Evolutionary conservation across 441 rosid species (phyloP), one percentile per base, ranked within the genome.

Genomic region (Hura crepitans): DNA sequence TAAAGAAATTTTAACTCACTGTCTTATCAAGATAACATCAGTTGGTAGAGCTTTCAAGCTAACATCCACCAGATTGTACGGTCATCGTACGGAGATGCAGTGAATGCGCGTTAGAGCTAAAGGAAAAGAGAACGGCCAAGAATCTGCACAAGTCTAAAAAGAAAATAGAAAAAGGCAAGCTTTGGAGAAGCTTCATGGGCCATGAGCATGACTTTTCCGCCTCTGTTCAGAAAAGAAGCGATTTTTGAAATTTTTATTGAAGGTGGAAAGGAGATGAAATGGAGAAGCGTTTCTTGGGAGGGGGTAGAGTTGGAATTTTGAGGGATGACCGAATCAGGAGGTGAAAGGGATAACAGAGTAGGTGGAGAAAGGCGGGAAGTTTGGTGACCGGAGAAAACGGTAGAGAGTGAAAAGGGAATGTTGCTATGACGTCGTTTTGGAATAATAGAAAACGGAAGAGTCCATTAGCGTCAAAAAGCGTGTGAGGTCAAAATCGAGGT

Each of bases 301-400:
- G 20, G 47, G 61, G 61, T 43, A 12, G 22, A 43, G n/a, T 28
- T 45, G 30, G 33, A 22, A 22, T 22, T 42, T 62, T 9, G 14
- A 22, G 4, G 63, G 71, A 53, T 67, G 22, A 68, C 71, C 39
- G 37, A 35, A 17, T 9, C 43, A 37, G 71, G 54, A 56, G 51
- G 71, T 30, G 65, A 58, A 35, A 60, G 15, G 33, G 25, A 69
- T 6, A 20, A 57, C 2, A 3, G 22, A 20, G 56, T 27, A 39
- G 54, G 54, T 27, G 51, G 14, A 42, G 15, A 10, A 42, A 17
- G n/a, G 23, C 0, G 28, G 22, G 54, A 6, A 63, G 37, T 68
- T 55, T 56, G 63, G 72, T 42, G 27, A 27, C 63, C 54, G 64
- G 72, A 68, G 39, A 42, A 54, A 39, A 18, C 50, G 51, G 72